phyloP scores from a whole-genome alignment of 345 rosid species.

The Barbarea vulgaris region DNA sequence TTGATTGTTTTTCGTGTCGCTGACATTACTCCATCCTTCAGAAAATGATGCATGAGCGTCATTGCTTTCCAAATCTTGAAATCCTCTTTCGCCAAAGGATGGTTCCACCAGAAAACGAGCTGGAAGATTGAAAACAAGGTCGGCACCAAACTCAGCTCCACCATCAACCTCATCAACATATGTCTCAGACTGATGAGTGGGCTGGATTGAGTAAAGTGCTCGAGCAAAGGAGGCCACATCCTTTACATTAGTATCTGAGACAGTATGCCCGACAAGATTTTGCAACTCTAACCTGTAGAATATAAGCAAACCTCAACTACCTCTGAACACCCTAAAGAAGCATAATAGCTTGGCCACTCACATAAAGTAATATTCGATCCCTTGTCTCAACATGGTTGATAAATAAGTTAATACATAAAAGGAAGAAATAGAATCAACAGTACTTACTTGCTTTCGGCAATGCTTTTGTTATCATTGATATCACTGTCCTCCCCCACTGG shows the following conservation, averaged over 20 bases:
- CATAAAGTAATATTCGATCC: neutral
- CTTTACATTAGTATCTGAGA: conserved; percentile 51
- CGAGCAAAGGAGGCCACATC: conserved; percentile 62
- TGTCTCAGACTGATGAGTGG: conserved; percentile 45
- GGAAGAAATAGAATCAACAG: neutral
- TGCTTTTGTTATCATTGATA: conserved; percentile 21
- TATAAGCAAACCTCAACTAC: conserved; percentile 7
- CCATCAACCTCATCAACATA: conserved; percentile 44
- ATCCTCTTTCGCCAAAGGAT: conserved; percentile 54
- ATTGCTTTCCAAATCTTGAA: conserved; percentile 49
- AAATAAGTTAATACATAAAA: neutral
- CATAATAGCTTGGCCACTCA: conserved; percentile 16
- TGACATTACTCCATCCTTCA: conserved; percentile 56
- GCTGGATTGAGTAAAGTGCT: conserved; percentile 63
- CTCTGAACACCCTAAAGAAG: neutral
- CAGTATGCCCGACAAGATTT: conserved; percentile 65
- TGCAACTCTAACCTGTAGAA: conserved; percentile 72
- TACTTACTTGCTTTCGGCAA: conserved; percentile 48
- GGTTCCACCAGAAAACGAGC: conserved; percentile 75
- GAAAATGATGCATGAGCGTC: conserved; percentile 43
- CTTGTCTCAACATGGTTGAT: neutral
- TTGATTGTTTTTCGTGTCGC: conserved; percentile 38
- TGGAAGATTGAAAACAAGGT: conserved; percentile 74
- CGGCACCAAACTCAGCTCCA: conserved; percentile 74
- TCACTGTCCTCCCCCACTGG: conserved; percentile 51